A percentile compares a stretch with the other conserved stretches of the same genome.
These are phyloP conservation scores for Cucumis hystrix DNA, from an alignment of 306 rosid genomes.

Conservation along the genomic window DNA sequence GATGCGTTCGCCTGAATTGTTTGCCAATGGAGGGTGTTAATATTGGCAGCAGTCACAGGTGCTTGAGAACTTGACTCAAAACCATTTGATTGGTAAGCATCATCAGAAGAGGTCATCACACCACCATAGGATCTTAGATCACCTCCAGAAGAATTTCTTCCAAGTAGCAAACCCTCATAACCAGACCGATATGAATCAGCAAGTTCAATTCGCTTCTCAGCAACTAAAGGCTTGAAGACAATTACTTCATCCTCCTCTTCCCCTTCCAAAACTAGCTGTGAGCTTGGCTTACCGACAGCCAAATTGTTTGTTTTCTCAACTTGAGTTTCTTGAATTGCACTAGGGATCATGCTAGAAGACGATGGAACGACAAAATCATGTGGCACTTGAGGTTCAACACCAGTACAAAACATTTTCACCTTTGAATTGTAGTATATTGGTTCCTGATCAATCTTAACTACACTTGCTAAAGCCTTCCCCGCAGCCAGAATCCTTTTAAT, in stretches of 20 bases:
- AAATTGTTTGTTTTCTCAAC: conserved; percentile 21
- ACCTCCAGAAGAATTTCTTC: conserved; percentile 25
- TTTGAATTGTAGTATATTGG: conserved; percentile 45
- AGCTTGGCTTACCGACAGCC: conserved; percentile 26
- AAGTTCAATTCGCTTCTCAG: conserved; percentile 52
- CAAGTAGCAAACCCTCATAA: conserved; percentile 27
- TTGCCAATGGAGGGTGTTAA: conserved; percentile 35
- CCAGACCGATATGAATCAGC: conserved; percentile 21
- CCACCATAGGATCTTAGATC: conserved; percentile 23
- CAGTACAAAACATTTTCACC: conserved; percentile 52
- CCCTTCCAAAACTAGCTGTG: conserved; percentile 34
- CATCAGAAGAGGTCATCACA: conserved; percentile 17
- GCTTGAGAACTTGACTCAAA: conserved; percentile 19
- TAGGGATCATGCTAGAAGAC: conserved; percentile 20
- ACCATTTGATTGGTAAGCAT: conserved; percentile 24
- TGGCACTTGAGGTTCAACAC: conserved; percentile 34
- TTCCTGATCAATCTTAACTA: conserved; percentile 54
- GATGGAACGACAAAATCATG: conserved; percentile 30
- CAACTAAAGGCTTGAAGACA: conserved; percentile 69
- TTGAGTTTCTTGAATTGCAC: conserved; percentile 28
- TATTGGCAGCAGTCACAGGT: conserved; percentile 29
- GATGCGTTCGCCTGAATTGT: conserved; percentile 40
- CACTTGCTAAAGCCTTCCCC: conserved; percentile 62
- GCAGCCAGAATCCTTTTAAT: conserved; percentile 75
- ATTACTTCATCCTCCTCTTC: conserved; percentile 94